Evolutionary conservation across 352 stramenopile species (phyloP), one percentile per base, ranked within the genome.

Genomic region (Salisapilia sapeloensis): DNA sequence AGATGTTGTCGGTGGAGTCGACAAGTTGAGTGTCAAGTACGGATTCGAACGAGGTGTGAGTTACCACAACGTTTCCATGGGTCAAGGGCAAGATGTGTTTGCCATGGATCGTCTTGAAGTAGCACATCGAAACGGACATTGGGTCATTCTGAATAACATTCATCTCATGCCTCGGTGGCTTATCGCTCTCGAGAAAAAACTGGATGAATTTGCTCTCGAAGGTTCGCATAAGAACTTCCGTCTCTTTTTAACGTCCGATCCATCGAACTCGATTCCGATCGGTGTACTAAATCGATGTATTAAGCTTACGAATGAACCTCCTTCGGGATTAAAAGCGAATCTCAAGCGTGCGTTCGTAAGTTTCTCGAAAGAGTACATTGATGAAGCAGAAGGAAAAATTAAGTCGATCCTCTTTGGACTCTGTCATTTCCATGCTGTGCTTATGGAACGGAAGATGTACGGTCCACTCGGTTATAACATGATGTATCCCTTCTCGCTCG

Each of bases 91-190:
- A 40, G 93, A 98, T 44, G 65, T 96, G 24, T 87, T 95, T 24
- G 93, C 93, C 1, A 96, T 96, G 87, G 74, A 92, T 44, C 90
- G 84, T 6, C 70, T 98, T 7, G 85, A 97, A 41, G 81, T 89
- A 13, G 92, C 86, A 8, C 89, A 97, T 44, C 77, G 83, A 22
- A 95, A 97, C 34, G 92, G 92, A 14, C 84, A 97, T 54, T 98
- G 92, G 92, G 92, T 98, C 6, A 96, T 98, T 38, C 64, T 98
- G 22, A 97, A 97, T 54, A 98, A 98, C 50, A 94, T 97, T 32
- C 92, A 98, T 44, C 55, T 98, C 27, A 97, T 98, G 92, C 89
- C 91, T 6, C 80, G 82, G 10, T 98, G 91, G 92, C 59, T 97
- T 20, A 56, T 94, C 24, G 77, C 93, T 37, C 83, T 98, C 4